A percentile compares a stretch with the other conserved stretches of the same genome.
Conservation (phyloP, 805 yeast genomes). For the Schizosaccharomyces lindneri region DNA sequence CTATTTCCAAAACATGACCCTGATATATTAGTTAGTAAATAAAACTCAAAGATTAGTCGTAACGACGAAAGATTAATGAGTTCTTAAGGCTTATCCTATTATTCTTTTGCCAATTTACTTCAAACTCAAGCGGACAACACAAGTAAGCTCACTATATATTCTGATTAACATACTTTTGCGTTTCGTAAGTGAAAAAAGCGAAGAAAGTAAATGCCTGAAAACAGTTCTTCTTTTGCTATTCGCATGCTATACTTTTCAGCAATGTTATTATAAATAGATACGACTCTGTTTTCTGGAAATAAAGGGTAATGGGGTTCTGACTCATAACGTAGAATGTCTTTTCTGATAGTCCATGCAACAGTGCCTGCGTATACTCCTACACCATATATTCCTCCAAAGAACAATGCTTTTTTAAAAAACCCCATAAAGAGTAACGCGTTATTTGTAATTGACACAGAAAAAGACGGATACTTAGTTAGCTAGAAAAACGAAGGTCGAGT, state of each 20-base stretch:
- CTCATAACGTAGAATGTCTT: not conserved
- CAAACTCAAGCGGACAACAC: no score
- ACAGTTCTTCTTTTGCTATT: not conserved
- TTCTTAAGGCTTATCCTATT: no score
- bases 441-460: no score
- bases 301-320: not conserved
- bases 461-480: no score
- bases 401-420: not conserved
- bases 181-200: not conserved
- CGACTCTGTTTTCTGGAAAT: not conserved
- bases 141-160: no score
- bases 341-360: not conserved
- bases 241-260: not conserved
- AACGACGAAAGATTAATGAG: no score
- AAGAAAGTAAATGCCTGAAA: not conserved
- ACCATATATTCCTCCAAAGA: not conserved
- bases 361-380: not conserved
- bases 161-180: not conserved
- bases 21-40: constrained; percentile 3
- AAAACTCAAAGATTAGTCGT: no score
- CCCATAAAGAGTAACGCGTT: not conserved
- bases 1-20: constrained; percentile 86
- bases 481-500: no score
- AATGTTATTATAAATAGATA: not conserved
- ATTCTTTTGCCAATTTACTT: no score